Conservation (phyloP, 192 early-diverging fungal species). For the Globomyces pollinis-pini region DNA sequence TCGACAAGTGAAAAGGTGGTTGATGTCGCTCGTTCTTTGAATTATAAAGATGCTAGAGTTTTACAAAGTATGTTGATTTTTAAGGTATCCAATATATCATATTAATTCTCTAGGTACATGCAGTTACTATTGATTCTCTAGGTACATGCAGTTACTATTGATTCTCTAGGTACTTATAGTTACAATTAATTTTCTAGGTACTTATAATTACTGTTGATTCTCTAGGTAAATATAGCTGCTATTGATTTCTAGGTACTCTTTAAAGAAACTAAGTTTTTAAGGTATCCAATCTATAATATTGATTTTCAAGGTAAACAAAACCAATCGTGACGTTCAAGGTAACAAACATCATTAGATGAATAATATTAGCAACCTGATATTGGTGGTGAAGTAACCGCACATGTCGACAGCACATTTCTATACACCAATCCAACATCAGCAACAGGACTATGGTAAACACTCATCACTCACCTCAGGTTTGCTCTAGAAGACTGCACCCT, state of each 20-base stretch:
- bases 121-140: not conserved
- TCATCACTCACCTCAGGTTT: too few relatives aligned
- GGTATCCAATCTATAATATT: slow-evolving; percentile 9
- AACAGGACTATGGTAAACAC: slow-evolving; percentile 81
- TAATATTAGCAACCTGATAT: slow-evolving; percentile 45
- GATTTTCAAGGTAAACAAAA: not conserved
- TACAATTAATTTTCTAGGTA: slow-evolving; percentile 15
- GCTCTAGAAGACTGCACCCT: slow-evolving; percentile 86
- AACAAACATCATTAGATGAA: too few relatives aligned
- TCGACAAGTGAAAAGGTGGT: slow-evolving; percentile 47
- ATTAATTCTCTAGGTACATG: not conserved
- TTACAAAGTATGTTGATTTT: slow-evolving; percentile 92
- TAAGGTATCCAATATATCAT: slow-evolving; percentile 34
- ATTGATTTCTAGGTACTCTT: too few relatives aligned
- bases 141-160: slow-evolving; percentile 13
- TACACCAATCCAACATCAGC: slow-evolving; percentile 82
- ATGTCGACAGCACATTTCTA: slow-evolving; percentile 89
- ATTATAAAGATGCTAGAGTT: slow-evolving; percentile 62
- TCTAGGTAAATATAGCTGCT: too few relatives aligned
- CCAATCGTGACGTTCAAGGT: not conserved
- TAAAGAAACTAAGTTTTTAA: slow-evolving; percentile 91
- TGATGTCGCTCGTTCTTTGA: slow-evolving; percentile 49
- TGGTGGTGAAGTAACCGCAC: slow-evolving; percentile 66
- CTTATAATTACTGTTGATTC: slow-evolving; percentile 15
- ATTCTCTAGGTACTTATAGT: not conserved